Percentiles rank a stretch among this genome's conserved stretches.
Evolutionary conservation across 306 rosid genomes (phyloP).

Genomic region (Sphenostylis stenocarpa): DNA sequence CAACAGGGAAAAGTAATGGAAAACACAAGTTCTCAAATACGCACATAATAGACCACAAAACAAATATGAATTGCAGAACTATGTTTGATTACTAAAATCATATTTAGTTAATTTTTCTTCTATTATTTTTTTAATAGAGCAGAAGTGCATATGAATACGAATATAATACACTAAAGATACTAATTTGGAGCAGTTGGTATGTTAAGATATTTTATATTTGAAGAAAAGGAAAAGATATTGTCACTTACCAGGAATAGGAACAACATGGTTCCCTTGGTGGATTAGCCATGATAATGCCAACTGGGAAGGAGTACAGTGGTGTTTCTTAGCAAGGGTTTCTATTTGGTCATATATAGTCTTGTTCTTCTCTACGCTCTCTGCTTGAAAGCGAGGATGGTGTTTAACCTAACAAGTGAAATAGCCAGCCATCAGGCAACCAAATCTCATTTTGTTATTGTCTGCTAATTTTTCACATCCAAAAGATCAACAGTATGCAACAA

Average conservation of each 20-base stretch:
- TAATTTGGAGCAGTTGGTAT: not conserved
- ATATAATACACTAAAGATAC: not conserved
- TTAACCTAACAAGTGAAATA: constrained; percentile 28
- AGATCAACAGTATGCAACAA: not conserved
- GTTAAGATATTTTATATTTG: not conserved
- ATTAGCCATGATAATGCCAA: constrained; percentile 66
- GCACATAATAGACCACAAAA: too few relatives aligned
- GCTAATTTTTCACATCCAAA: too few relatives aligned
- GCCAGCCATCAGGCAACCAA: not conserved
- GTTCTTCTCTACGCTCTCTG: constrained; percentile 42
- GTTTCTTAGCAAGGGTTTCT: constrained; percentile 50
- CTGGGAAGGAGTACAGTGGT: constrained; percentile 51
- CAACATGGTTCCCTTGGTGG: constrained; percentile 52
- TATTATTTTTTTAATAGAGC: too few relatives aligned
- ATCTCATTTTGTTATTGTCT: too few relatives aligned
- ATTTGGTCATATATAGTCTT: constrained; percentile 39
- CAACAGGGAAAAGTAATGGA: too few relatives aligned
- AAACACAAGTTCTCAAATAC: too few relatives aligned
- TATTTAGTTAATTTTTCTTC: too few relatives aligned
- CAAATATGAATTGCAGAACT: too few relatives aligned
- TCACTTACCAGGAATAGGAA: constrained; percentile 31
- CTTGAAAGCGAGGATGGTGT: constrained; percentile 51
- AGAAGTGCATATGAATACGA: too few relatives aligned
- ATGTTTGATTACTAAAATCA: too few relatives aligned
- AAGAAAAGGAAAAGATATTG: not conserved